phyloP scores from a whole-genome alignment of 169 alveolate genomes.

The Eimeria zaria region DNA sequence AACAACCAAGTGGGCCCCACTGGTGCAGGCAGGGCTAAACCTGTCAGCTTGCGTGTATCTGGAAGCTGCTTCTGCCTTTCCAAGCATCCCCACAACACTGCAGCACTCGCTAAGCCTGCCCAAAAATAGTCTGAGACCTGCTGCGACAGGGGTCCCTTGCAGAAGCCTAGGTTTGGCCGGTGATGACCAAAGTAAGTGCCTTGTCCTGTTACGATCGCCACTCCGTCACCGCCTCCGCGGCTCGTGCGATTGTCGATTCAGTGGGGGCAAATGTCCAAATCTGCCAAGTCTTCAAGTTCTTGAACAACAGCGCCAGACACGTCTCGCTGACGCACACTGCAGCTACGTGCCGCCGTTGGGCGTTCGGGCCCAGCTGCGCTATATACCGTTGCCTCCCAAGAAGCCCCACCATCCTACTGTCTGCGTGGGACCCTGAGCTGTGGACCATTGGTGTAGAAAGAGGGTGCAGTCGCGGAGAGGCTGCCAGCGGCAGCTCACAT shows the following conservation, averaged over 20 bases:
- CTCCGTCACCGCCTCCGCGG: constrained; percentile 34
- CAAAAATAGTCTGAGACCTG: background rate
- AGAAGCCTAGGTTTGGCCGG: background rate
- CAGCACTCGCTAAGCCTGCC: background rate
- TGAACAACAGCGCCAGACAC: constrained; percentile 56
- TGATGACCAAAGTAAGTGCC: background rate
- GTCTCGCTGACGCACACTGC: constrained; percentile 83
- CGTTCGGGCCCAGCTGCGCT: constrained; percentile 79
- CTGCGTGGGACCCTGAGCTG: background rate
- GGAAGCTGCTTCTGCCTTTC: background rate
- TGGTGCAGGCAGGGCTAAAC: constrained; percentile 13
- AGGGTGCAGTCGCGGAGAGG: constrained; percentile 52
- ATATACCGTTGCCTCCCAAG: constrained; percentile 79
- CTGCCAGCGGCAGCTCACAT: background rate
- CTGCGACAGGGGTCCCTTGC: background rate
- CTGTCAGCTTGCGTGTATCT: background rate
- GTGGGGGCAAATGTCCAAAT: constrained; percentile 74
- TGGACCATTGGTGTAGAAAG: constrained; percentile 17
- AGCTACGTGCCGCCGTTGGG: constrained; percentile 79
- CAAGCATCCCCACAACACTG: background rate
- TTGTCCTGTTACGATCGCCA: background rate
- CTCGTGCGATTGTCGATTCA: background rate
- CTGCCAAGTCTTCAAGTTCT: constrained; percentile 80
- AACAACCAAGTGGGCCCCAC: background rate
- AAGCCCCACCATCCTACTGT: constrained; percentile 76